Conservation (phyloP, 2,329 filamentous ascomycete species). For the Talaromyces sp. region DNA sequence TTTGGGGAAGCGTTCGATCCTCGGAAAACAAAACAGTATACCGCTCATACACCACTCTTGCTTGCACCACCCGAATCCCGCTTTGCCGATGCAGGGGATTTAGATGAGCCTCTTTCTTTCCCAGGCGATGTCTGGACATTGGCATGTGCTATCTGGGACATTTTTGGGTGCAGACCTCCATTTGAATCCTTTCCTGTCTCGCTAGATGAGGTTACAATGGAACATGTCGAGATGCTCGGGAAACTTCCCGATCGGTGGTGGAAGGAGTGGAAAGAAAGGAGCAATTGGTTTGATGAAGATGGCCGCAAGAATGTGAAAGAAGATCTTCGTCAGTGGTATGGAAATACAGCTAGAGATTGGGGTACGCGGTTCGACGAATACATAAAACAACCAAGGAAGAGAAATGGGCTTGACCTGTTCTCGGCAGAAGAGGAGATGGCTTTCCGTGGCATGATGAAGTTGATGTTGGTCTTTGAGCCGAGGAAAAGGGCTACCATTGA, state of each 20-base stretch:
- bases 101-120: constrained; percentile 24
- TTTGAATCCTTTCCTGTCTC: constrained; percentile 23
- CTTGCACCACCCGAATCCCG: neutral
- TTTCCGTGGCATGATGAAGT: constrained; percentile 18
- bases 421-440: constrained; percentile 11
- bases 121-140: constrained; percentile 23
- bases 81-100: neutral
- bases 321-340: neutral
- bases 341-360: neutral
- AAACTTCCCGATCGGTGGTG: constrained; percentile 22
- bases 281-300: constrained; percentile 22
- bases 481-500: constrained; percentile 17
- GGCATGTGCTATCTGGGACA: constrained; percentile 32
- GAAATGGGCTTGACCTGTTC: constrained; percentile 6
- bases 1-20: constrained; percentile 26
- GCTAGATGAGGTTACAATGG: constrained; percentile 23
- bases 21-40: constrained; percentile 13
- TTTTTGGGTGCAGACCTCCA: constrained; percentile 26
- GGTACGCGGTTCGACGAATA: constrained; percentile 1
- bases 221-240: constrained; percentile 27
- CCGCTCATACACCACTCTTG: constrained; percentile 19
- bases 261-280: constrained; percentile 20
- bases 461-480: constrained; percentile 19
- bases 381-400: constrained; percentile 11
- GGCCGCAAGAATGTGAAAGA: constrained; percentile 6